These are phyloP conservation scores for Pinus taeda DNA, from an alignment of 75 land plant genomes.

Conservation along the genomic window DNA sequence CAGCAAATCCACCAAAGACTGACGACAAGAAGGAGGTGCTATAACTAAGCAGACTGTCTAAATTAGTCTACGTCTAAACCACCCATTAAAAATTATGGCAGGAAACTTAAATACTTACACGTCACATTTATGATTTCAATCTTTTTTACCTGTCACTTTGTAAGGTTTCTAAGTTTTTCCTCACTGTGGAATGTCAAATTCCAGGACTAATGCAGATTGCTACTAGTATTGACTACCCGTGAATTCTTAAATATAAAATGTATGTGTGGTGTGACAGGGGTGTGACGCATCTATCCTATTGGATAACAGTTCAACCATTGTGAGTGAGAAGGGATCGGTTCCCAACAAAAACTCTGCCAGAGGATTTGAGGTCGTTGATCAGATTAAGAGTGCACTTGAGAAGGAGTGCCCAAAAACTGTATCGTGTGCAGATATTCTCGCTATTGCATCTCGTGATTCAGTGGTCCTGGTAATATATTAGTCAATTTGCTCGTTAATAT, in stretches of 20 bases:
- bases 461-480: background rate
- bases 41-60: no score
- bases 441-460: background rate
- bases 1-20: no score
- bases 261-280: constrained; percentile 33
- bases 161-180: no score
- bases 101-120: no score
- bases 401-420: constrained; percentile 4
- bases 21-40: no score
- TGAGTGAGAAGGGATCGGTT: constrained; percentile 50
- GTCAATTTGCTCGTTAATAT: background rate
- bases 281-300: constrained; percentile 78
- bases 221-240: background rate
- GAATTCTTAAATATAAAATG: background rate
- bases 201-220: background rate
- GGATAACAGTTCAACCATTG: constrained; percentile 27
- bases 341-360: constrained; percentile 48
- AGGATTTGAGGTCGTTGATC: constrained; percentile 25
- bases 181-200: no score
- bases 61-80: no score
- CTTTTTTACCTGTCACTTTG: no score
- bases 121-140: no score
- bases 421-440: background rate
- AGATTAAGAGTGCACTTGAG: constrained; percentile 9
- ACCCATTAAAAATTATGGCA: no score